Evolutionary conservation across 2,329 filamentous ascomycete species (phyloP), one percentile per base, ranked within the genome.

Genomic region (Trichoderma semiorbis): DNA sequence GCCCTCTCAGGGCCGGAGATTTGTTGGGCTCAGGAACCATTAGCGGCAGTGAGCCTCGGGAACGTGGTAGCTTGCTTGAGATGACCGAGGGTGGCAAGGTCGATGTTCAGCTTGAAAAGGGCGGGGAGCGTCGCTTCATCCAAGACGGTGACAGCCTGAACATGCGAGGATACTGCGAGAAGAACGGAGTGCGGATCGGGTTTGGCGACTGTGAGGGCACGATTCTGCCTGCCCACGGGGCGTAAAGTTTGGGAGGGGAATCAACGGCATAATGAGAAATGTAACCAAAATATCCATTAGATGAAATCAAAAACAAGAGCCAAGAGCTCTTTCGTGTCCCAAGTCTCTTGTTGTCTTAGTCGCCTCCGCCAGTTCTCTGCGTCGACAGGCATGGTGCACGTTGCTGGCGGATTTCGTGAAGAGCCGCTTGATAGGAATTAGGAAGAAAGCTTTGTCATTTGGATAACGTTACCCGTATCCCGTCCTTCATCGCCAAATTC

Each of bases 11-110:
- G 7, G 86, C 90, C 0, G 93, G 93, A 58, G 93, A 97, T 77
- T 79, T 96, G 57, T 82, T 97, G 1, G 93, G 93, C 2, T 93
- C 90, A 0, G 93, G 93, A 8, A 96, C 93, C 0, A 95, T 96
- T 74, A 83, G 82, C 0, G 93, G 93, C 7, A 87, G 88, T 7
- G 84, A 90, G 73, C 57, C 81, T 7, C 92, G 92, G 12, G 88
- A 89, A 7, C 84, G 90, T 74, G 93, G 93, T 1, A 91, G 91
- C 77, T 80, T 95, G 62, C 80, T 95, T 58, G 93, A 96, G 81
- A 89, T 92, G 78, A 93, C 88, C 0, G 84, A 89, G 73, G 89
- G 89, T 43, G 93, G 93, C 1, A 93, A 93, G 81, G 83, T 83
- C 3, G 80, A 87, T 0, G 83, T 95, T 28, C 84, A 86, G 75